Conservation (phyloP, 78 protist species). For the Dictyostelium firmibasis region DNA sequence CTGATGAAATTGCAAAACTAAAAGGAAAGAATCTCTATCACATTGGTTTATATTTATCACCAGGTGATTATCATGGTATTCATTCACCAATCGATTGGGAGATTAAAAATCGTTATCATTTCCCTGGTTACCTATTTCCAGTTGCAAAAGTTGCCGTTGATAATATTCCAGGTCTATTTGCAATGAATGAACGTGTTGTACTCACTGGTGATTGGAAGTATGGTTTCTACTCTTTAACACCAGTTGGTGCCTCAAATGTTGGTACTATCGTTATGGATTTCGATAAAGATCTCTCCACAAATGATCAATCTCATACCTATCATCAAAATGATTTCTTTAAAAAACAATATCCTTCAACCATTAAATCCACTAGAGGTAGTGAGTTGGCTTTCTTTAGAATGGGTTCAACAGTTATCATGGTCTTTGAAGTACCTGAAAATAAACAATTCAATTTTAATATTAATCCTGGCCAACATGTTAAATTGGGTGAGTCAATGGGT, state of each 20-base stretch:
- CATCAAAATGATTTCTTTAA: not conserved
- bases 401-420: conserved; percentile 76
- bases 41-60: conserved; percentile 72
- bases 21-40: conserved; percentile 76
- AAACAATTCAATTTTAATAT: conserved; percentile 33
- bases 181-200: conserved; percentile 81
- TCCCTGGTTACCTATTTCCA: conserved; percentile 81
- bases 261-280: conserved; percentile 73
- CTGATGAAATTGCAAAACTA: not conserved
- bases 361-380: conserved; percentile 3
- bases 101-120: conserved; percentile 58
- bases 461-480: conserved; percentile 50
- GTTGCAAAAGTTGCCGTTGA: conserved; percentile 76
- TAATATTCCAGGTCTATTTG: conserved; percentile 62
- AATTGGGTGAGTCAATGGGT: conserved; percentile 66
- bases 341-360: not conserved
- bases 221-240: conserved; percentile 77
- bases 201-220: conserved; percentile 71
- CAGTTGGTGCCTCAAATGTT: conserved; percentile 85
- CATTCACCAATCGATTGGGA: conserved; percentile 81
- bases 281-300: conserved; percentile 30
- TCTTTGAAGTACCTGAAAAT: conserved; percentile 68
- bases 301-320: not conserved
- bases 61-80: conserved; percentile 85
- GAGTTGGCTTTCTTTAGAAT: conserved; percentile 76